A percentile compares a stretch with the other conserved stretches of the same genome.
These are phyloP conservation scores for Microdochium nivale DNA, from an alignment of 2,329 filamentous ascomycete genomes.

Conservation along the genomic window DNA sequence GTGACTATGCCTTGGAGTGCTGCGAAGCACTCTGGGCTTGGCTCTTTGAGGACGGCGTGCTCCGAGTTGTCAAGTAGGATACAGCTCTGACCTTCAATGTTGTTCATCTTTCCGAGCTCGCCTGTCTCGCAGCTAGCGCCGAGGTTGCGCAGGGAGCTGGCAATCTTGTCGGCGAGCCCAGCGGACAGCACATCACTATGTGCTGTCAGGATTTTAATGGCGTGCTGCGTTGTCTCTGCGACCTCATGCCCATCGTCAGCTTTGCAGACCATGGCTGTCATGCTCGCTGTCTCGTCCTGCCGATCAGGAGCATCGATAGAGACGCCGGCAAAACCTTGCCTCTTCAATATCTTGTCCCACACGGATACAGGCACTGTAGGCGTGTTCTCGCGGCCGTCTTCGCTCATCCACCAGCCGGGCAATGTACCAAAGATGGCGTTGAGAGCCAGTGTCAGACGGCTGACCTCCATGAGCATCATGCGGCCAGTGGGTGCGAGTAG, in stretches of 20 bases:
- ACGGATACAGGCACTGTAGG: constrained; percentile 1
- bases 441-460: neutral
- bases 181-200: no score
- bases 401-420: constrained; percentile 9
- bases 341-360: constrained; percentile 3
- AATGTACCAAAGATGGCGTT: constrained; percentile 8
- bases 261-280: neutral
- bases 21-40: neutral
- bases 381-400: neutral
- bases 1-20: neutral
- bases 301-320: neutral
- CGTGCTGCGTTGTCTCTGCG: neutral
- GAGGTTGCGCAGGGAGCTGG: no score
- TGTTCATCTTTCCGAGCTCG: no score
- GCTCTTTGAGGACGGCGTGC: neutral
- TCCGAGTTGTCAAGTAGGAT: neutral
- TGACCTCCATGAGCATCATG: constrained; percentile 11
- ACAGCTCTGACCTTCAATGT: no score
- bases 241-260: neutral
- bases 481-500: constrained; percentile 11
- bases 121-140: no score
- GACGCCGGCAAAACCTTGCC: constrained; percentile 6
- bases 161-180: no score
- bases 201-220: neutral
- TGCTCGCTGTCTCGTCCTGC: neutral